Base-by-base conservation (phyloP, 2,329 filamentous ascomycete species). In the Stachybotrys chlorohalonatus region DNA sequence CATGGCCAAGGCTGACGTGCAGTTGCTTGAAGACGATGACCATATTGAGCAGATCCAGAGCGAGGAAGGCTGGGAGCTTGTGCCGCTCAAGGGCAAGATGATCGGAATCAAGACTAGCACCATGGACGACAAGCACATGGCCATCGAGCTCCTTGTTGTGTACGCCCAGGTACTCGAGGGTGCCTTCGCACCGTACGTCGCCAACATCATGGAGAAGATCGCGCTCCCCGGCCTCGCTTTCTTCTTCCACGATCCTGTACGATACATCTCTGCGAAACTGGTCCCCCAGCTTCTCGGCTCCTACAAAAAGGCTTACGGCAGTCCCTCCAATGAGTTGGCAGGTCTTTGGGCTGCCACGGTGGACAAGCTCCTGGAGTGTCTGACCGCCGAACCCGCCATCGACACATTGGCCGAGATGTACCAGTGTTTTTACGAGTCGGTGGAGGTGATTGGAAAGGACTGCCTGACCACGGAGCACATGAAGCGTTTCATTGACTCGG, bases 321-420 rank as follows among this genome's bases (percentile, higher is more conserved):
- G 83, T 46, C 81, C 86, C 49, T 96, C 92, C 3, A 83, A 84
- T 57, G 85, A 95, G 65, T 84, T 97, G 54, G 80, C 78, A n/a
- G 81, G 83, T 48, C 81, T 99, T 51, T 99, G 94, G 94, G 81
- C 80, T 58, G 85, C 81, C 54, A 95, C 92, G 5, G 86, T 94
- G 9, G 88, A 90, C 64, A 96, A 96, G 74, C 81, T 97, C 42
- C 83, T 99, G 11, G 94, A 97, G 70, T 92, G 96, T 1, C 80
- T 99, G 46, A 90, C 87, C 58, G 92, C 92, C 0, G 94, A 99
- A 74, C 93, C 94, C 17, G 91, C 92, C 1, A 92, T 99, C 56
- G 94, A 99, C 64, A 96, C 94, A 0, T 81, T 99, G 50, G 93
- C 94, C 1, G 94, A 97, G 73, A 96, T 99, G 90, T 99, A 96